Base-by-base conservation (phyloP, 345 rosid genomes). In the Brassica napus region DNA sequence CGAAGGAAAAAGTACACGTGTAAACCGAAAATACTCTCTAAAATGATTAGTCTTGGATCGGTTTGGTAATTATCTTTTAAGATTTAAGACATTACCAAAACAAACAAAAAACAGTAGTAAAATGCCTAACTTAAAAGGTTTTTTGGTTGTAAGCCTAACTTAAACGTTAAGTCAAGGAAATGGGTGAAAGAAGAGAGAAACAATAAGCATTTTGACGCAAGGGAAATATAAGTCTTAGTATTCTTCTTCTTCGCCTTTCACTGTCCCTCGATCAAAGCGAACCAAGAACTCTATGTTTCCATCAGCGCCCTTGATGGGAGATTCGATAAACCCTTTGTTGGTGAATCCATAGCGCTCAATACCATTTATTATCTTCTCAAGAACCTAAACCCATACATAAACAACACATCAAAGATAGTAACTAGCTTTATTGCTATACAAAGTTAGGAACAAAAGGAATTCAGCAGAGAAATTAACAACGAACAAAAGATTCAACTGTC, bases 291-390 rank as follows among this genome's bases (percentile, higher is more conserved):
- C 99, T 55, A 77, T 88, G 65, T 95, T 93, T 39, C 98, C 99
- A 77, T 91, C 97, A 0, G 97, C 93, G 1, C 98, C 99, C 84
- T 91, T 93, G 28, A 95, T 47, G 47, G 98, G 99, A 79, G 97
- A 95, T 80, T 90, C 98, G 0, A 93, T 91, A 88, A 88, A 90
- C 8, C 94, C 99, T 74, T 87, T 87, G 80, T 72, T 87, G 78
- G 77, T 77, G 74, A 93, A 93, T 35, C 97, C 97, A 6, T 83
- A 90, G 4, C 77, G 79, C 81, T 91, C 91, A 2, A 95, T 93
- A 24, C 99, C 97, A 21, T 84, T 82, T 55, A 87, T 88, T 60
- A 93, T 89, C 84, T 79, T 93, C 70, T 89, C 93, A 65, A 88
- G 92, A 82, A 95, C 98, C 98, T 94, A 55, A 42, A 81, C n/a